phyloP scores from a whole-genome alignment of 768 basidiomycete species.

The Boletus sensibilis region DNA sequence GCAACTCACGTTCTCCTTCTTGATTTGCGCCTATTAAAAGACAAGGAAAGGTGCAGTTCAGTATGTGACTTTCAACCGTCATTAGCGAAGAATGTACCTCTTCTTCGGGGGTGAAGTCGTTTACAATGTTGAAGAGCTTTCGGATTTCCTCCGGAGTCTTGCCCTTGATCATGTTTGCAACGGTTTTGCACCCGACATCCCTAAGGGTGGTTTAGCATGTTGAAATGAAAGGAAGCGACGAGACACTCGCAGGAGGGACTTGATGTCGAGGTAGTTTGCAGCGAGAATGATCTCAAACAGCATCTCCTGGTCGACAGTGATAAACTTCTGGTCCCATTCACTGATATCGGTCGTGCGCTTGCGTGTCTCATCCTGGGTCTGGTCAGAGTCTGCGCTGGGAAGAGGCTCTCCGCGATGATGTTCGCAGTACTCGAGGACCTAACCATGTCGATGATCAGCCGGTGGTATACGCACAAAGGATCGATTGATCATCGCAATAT shows the following conservation, averaged over 20 bases:
- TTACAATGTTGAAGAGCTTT: constrained; percentile 96
- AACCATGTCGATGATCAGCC: constrained; percentile 1
- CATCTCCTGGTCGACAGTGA: constrained; percentile 99
- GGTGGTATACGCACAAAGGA: not conserved
- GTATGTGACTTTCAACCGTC: not conserved
- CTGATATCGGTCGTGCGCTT: constrained; percentile 98
- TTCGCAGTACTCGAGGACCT: constrained; percentile 99
- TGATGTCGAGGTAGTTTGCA: constrained; percentile 99
- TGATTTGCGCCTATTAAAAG: constrained; percentile 81
- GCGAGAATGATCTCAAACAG: constrained; percentile 99
- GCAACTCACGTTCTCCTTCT: constrained; percentile 92
- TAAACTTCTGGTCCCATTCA: constrained; percentile 99
- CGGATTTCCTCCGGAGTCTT: constrained; percentile 99
- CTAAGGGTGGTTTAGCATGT: constrained; percentile 39
- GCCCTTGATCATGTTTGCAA: constrained; percentile 99
- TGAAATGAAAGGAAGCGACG: not conserved
- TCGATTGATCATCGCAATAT: constrained; percentile 8
- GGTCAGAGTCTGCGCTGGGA: constrained; percentile 77
- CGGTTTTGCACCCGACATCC: constrained; percentile 97
- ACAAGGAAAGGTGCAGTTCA: constrained; percentile 8
- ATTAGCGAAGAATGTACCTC: constrained; percentile 57
- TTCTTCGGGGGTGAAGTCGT: constrained; percentile 98
- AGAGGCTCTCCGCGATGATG: constrained; percentile 98
- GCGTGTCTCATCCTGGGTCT: constrained; percentile 88
- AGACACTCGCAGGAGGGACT: constrained; percentile 82